These are phyloP conservation scores for Cucurbitaria berberidis DNA, from an alignment of 2,329 filamentous ascomycete genomes.

Conservation along the genomic window DNA sequence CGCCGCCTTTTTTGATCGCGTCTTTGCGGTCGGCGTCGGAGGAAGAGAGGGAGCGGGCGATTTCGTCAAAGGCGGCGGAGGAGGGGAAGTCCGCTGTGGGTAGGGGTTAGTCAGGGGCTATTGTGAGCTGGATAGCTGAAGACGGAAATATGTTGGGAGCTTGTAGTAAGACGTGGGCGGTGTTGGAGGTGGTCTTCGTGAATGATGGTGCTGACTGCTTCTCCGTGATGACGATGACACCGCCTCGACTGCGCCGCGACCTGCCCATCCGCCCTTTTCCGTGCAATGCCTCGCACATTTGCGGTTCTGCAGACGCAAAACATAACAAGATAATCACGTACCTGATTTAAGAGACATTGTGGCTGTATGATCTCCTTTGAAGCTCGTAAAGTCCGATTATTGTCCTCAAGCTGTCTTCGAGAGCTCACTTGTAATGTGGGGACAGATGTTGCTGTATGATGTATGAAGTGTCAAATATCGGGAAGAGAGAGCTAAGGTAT, in stretches of 20 bases:
- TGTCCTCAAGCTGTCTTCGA: background rate
- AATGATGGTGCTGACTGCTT: background rate
- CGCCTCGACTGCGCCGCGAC: background rate
- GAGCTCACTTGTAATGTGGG: background rate
- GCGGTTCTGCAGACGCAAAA: background rate
- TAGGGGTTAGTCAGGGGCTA: constrained; percentile 1
- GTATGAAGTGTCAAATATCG: background rate
- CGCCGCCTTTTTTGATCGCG: constrained; percentile 86
- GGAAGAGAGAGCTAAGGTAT: background rate
- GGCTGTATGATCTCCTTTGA: constrained; percentile 10
- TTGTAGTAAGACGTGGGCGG: background rate
- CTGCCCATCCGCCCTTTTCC: background rate
- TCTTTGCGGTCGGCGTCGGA: constrained; percentile 79
- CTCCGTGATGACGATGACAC: background rate
- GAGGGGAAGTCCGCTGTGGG: constrained; percentile 74
- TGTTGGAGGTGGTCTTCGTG: background rate
- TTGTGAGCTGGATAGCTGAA: background rate
- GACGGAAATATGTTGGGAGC: background rate
- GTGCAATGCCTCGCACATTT: background rate
- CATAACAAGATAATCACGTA: constrained; percentile 6
- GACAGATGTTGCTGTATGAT: background rate
- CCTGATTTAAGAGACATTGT: constrained; percentile 44
- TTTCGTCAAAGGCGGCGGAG: constrained; percentile 88
- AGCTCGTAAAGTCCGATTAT: background rate
- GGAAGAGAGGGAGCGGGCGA: constrained; percentile 72